Evolutionary conservation across 106 monocot species (phyloP).

Genomic region (Dioscorea dumetorum): DNA sequence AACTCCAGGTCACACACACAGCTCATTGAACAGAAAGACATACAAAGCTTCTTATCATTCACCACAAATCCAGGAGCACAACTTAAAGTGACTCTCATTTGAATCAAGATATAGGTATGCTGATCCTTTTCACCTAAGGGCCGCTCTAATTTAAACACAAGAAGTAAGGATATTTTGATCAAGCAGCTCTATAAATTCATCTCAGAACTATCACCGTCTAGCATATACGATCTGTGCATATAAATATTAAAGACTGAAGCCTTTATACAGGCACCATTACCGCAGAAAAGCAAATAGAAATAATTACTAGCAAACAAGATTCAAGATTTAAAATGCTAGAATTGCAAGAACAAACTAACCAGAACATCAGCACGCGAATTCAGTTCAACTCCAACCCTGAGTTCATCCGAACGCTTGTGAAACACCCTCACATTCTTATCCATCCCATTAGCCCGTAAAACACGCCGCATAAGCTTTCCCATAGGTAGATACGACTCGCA

Average conservation of each 20-base stretch:
- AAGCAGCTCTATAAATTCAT: too few relatives aligned
- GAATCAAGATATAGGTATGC: neutral
- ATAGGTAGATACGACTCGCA: conserved; percentile 96
- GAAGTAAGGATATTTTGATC: too few relatives aligned
- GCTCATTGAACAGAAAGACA: too few relatives aligned
- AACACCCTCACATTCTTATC: conserved; percentile 59
- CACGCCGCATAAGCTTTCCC: conserved; percentile 81
- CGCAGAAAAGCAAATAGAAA: neutral
- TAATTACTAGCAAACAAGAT: neutral
- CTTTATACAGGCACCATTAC: neutral
- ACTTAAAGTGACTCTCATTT: neutral
- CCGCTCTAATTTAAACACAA: neutral
- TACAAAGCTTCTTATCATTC: too few relatives aligned
- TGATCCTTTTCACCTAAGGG: neutral
- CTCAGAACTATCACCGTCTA: too few relatives aligned
- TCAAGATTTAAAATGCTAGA: neutral
- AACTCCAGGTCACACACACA: too few relatives aligned
- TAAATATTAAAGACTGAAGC: neutral
- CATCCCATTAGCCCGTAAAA: conserved; percentile 65
- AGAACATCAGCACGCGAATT: conserved; percentile 59
- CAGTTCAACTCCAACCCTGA: conserved; percentile 67
- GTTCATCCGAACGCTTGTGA: conserved; percentile 84
- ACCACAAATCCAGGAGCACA: too few relatives aligned
- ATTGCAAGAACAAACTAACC: conserved; percentile 24
- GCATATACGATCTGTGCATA: too few relatives aligned